Percentiles rank a stretch among this genome's conserved stretches.
Evolutionary conservation across 495 filamentous ascomycete species (phyloP).

Genomic region (Tuber melanosporum): DNA sequence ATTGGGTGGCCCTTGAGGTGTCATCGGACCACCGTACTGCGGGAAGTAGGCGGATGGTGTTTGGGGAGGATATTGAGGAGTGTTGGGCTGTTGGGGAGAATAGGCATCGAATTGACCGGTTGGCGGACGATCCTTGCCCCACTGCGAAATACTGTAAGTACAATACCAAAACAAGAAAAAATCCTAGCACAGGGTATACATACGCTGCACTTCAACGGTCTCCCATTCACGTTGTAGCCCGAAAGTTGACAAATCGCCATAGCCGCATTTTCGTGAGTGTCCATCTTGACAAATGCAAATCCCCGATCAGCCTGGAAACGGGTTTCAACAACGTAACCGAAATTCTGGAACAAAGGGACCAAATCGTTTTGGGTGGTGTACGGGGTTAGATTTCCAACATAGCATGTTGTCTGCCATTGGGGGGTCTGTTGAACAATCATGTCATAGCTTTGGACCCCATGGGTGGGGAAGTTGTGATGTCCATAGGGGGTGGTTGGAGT

Average conservation of each 20-base stretch:
- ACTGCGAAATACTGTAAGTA: conserved; percentile 53
- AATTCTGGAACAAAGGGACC: conserved; percentile 95
- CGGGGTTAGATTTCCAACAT: conserved; percentile 94
- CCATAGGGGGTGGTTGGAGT: conserved; percentile 94
- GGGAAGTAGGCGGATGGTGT: conserved; percentile 84
- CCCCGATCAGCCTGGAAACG: conserved; percentile 97
- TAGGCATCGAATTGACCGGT: conserved; percentile 75
- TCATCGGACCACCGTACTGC: conserved; percentile 82
- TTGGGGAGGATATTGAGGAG: conserved; percentile 60
- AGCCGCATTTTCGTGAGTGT: conserved; percentile 93
- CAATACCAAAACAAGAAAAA: conserved; percentile 4
- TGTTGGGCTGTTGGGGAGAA: conserved; percentile 67
- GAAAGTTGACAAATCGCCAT: conserved; percentile 98
- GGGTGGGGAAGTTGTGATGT: conserved; percentile 96
- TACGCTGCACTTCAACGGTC: conserved; percentile 97
- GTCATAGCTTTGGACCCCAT: conserved; percentile 93
- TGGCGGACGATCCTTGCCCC: conserved; percentile 97
- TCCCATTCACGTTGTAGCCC: conserved; percentile 94
- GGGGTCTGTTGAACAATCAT: conserved; percentile 98
- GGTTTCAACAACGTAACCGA: conserved; percentile 93
- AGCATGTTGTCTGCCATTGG: conserved; percentile 97
- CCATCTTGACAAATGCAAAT: conserved; percentile 99
- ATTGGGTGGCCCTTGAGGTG: conserved; percentile 55
- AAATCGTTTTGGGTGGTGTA: conserved; percentile 96
- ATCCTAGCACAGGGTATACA: conserved; percentile 44